Evolutionary conservation across 768 basidiomycete species (phyloP), one percentile per base, ranked within the genome.

Genomic region (Pulveroboletus frians): DNA sequence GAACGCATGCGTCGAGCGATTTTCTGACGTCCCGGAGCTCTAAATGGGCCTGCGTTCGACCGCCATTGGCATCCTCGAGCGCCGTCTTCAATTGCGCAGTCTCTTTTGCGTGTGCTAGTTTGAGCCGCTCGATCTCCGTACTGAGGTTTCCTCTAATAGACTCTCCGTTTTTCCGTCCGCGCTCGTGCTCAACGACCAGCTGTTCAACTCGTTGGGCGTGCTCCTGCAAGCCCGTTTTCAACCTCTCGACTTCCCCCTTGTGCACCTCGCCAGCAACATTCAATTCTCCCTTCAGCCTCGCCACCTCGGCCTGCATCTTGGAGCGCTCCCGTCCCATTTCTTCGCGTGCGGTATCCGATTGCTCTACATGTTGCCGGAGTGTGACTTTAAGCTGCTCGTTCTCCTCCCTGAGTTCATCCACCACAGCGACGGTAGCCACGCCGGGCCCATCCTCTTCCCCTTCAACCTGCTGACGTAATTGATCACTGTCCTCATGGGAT

Each of bases 1-100:
- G 50, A 34, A 53, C 52, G 9, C 48, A 58, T 14, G 20, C 40
- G 17, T 61, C 59, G 31, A 67, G 51, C 0, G 51, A 51, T 39
- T 51, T 67, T 32, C 51, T 56, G n/a, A 13, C 45, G 36, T 59
- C 57, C 10, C 47, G 49, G 6, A 67, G 36, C 1, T 69, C 66
- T 1, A 53, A 30, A 20, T 61, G 56, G 4, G 56, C 56, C 30
- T 53, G 58, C 11, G 35, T 14, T n/a, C 57, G 55, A 20, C 59
- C 59, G 4, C 38, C 34, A 30, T 60, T 59, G 20, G 62, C 55
- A 35, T 64, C 59, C n/a, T 63, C 57, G 34, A 73, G 52, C 1
- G 66, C 48, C 4, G 18, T 30, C 27, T 56, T 57, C 10, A 50
- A 50, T 30, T 56, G 40, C 1, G 62, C 55, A 1, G 20, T 42